Percentiles rank a stretch among this genome's conserved stretches.
These are phyloP conservation scores for Kwoniella dendrophila DNA, from an alignment of 768 basidiomycete genomes.

Conservation along the genomic window DNA sequence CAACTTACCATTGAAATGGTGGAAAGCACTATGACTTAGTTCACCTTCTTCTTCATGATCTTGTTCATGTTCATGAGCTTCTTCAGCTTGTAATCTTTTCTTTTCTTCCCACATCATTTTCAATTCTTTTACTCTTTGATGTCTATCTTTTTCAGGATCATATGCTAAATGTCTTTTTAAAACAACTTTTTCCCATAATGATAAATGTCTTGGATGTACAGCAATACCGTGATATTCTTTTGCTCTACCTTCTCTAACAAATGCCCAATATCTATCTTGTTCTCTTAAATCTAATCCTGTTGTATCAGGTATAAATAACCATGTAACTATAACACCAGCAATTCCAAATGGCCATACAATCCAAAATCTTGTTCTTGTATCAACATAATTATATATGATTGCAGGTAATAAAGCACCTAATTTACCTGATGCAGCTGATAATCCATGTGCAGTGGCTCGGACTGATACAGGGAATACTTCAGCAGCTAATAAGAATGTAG, in stretches of 20 bases:
- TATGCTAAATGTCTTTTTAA: conserved; percentile 56
- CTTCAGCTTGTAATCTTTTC: conserved; percentile 50
- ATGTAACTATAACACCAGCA: conserved; percentile 44
- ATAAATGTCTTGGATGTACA: conserved; percentile 57
- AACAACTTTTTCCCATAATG: conserved; percentile 52
- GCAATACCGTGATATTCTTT: conserved; percentile 58
- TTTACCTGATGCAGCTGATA: conserved; percentile 57
- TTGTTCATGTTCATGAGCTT: conserved; percentile 55
- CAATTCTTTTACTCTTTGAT: conserved; percentile 55
- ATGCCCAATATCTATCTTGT: conserved; percentile 58
- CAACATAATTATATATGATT: conserved; percentile 58
- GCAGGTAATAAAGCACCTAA: conserved; percentile 57
- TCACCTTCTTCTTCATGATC: conserved; percentile 42
- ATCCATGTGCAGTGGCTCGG: conserved; percentile 58
- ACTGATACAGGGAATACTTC: conserved; percentile 59
- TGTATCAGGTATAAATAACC: conserved; percentile 56
- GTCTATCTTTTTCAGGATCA: conserved; percentile 55
- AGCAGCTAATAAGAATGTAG: conserved; percentile 58
- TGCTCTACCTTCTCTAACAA: conserved; percentile 54
- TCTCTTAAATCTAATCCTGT: conserved; percentile 59
- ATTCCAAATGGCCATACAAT: conserved; percentile 58
- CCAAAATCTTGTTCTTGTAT: conserved; percentile 52
- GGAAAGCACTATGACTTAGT: conserved; percentile 29
- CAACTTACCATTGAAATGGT: conserved; percentile 42
- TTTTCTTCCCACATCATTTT: conserved; percentile 49